A percentile compares a stretch with the other conserved stretches of the same genome.
Evolutionary conservation across 345 rosid species (phyloP).

Genomic region (Populus tremula): DNA sequence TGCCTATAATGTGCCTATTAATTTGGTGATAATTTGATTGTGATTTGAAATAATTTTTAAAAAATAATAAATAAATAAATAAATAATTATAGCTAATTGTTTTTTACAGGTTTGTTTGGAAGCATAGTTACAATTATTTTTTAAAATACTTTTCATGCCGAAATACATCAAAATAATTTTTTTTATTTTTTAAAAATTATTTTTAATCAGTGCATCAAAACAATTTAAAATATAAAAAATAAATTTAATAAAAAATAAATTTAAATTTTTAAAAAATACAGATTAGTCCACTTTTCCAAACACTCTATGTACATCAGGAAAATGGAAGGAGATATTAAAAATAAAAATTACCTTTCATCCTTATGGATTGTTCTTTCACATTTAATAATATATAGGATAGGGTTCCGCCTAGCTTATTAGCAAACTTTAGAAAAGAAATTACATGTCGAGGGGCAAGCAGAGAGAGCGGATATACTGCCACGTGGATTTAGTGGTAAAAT

Average conservation of each 20-base stretch:
- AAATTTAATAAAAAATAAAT: no score
- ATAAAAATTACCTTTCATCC: neutral
- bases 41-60: neutral
- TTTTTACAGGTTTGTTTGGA: accelerated
- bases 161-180: no score
- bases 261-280: no score
- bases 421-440: neutral
- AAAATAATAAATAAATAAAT: no score
- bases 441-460: neutral
- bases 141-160: no score
- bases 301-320: neutral
- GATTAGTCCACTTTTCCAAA: accelerated
- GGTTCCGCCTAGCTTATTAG: neutral
- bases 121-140: accelerated
- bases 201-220: no score
- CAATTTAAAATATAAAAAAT: no score
- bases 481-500: neutral
- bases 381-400: neutral
- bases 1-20: neutral
- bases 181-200: no score
- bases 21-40: neutral
- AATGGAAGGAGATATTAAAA: neutral
- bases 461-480: neutral
- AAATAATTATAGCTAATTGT: neutral
- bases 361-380: neutral